Evolutionary conservation across 73 alveolate species (phyloP).

Genomic region (Diophrys appendiculata): DNA sequence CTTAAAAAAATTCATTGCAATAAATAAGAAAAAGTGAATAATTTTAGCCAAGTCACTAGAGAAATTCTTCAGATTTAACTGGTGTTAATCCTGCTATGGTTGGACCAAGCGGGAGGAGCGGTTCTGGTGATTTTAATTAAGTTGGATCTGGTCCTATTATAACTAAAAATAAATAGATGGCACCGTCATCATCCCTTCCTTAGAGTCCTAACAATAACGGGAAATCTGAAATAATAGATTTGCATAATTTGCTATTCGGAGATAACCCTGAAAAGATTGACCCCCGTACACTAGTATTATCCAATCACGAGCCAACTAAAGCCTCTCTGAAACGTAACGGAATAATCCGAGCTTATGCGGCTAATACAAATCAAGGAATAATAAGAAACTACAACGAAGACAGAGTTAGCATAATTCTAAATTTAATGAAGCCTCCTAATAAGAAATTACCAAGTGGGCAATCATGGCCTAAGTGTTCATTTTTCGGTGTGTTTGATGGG

Average conservation of each 20-base stretch:
- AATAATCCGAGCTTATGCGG: slow-evolving; percentile 93
- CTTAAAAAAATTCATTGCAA: too few species aligned
- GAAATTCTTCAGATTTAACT: too few species aligned
- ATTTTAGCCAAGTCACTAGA: too few species aligned
- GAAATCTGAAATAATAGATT: too few species aligned
- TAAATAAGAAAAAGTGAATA: too few species aligned
- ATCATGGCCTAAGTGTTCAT: slow-evolving; percentile 68
- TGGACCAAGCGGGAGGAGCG: too few species aligned
- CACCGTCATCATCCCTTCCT: too few species aligned
- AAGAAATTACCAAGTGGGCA: slow-evolving; percentile 28
- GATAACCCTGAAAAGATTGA: slow-evolving; percentile 42
- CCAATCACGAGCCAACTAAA: slow-evolving; percentile 56
- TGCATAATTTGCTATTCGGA: slow-evolving; percentile 64
- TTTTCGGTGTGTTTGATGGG: slow-evolving; percentile 72
- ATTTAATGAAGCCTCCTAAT: slow-evolving; percentile 55
- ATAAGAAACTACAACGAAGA: slow-evolving; percentile 73
- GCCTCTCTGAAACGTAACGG: slow-evolving; percentile 81
- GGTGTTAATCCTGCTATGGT: too few species aligned
- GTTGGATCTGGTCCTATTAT: too few species aligned
- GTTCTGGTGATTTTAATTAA: too few species aligned
- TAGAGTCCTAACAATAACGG: too few species aligned
- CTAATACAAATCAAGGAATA: slow-evolving; percentile 70
- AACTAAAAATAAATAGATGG: too few species aligned
- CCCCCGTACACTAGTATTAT: slow-evolving; percentile 47
- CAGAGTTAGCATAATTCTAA: slow-evolving; percentile 67